Base-by-base conservation (phyloP, 179 eudicot genomes). In the Pouteria campechiana region DNA sequence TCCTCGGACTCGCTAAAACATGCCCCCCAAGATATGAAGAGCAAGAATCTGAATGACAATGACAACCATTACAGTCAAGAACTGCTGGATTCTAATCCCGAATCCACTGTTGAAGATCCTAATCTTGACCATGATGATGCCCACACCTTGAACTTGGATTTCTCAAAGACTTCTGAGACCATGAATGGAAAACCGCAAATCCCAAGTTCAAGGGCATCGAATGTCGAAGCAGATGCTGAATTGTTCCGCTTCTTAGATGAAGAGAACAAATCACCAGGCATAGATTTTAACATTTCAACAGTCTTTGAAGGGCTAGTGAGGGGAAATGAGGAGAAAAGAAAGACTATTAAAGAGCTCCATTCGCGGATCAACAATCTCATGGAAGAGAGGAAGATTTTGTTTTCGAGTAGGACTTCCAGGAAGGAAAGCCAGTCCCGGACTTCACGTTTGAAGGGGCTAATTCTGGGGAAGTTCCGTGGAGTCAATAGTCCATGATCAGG, bases 241-340 rank as follows among this genome's bases (percentile, higher is more conserved):
- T 11, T 10, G 12, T 8, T 28, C 6, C 1, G 24, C 19, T 37
- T 15, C 41, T 37, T 30, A 30, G 37, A 1, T 31, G 22, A 32
- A 46, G 21, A 7, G 27, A 2, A 11, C 11, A 17, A 19, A 52
- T 16, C 42, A 51, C 13, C 7, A 51, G n/a, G 58, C 44, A 31
- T 53, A 60, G 14, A 32, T 31, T 33, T 13, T 32, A n/a, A n/a
- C n/a, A 42, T 13, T 12, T 22, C 50, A 58, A 28, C 64, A 50
- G 37, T 57, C 57, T 22, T n/a, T n/a, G n/a, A n/a, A n/a, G 58
- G 45, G 35, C 19, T 60, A 42, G n/a, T 52, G 6, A 44, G 65
- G 37, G 52, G 58, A 32, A 60, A 52, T 17, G 47, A 52, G 0
- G 51, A 60, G 42, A 60, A 60, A 48, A 52, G 58, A n/a, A 6